Percentiles rank a stretch among this genome's conserved stretches.
Conservation (phyloP, 106 monocot species). For the Platanthera zijinensis region DNA sequence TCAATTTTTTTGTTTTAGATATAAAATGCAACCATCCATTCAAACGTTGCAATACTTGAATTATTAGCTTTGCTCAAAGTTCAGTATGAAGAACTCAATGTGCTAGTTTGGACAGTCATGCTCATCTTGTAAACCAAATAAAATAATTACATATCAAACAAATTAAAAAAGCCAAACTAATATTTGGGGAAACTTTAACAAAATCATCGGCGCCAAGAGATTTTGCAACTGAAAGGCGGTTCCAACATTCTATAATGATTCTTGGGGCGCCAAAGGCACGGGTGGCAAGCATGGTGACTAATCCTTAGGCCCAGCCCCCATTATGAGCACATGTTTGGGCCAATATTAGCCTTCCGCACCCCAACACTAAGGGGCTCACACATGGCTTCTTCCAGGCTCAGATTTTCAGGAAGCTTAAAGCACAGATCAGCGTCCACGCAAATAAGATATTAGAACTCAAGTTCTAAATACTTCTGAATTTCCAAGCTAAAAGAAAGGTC, state of each 20-base stretch:
- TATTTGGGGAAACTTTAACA: constrained; percentile 60
- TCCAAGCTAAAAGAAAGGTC: background rate
- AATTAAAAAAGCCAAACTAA: constrained; percentile 29
- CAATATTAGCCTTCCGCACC: constrained; percentile 63
- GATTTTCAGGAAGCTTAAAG: constrained; percentile 86
- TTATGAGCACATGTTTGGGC: constrained; percentile 72
- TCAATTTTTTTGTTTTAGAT: background rate
- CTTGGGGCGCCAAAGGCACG: constrained; percentile 78
- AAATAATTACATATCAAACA: background rate
- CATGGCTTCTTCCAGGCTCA: constrained; percentile 96
- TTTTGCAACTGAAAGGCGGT: constrained; percentile 71
- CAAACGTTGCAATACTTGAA: background rate
- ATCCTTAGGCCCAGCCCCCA: constrained; percentile 96
- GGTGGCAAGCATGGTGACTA: constrained; percentile 86
- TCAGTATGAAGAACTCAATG: background rate
- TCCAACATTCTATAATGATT: constrained; percentile 79
- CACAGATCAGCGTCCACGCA: constrained; percentile 71
- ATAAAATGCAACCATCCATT: background rate
- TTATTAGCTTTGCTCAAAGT: background rate
- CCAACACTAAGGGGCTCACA: constrained; percentile 98
- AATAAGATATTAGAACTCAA: background rate
- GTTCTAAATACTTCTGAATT: background rate
- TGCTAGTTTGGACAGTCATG: background rate
- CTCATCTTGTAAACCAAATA: background rate
- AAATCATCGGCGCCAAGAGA: constrained; percentile 77